Evolutionary conservation across 169 alveolate genomes (phyloP), one percentile per base, ranked within the genome.

Genomic region (Plasmodium fragile): DNA sequence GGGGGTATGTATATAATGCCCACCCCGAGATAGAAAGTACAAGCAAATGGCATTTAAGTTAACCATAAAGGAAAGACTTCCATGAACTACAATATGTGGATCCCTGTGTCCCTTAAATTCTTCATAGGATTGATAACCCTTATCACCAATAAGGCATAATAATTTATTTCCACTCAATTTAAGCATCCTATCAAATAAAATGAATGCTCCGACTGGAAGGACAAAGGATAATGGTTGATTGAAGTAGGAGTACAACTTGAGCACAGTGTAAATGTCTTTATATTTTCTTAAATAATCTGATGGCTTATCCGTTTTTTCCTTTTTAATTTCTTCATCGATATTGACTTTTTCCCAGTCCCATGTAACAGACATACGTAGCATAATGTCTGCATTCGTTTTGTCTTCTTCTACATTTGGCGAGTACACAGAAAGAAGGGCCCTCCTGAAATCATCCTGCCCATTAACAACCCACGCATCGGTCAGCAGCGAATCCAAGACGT

Each of bases 321-420:
- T 89, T 34, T 89, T 80, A 79, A 89, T 65, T 89, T 89, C 94
- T 25, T 89, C 82, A 6, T 89, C 94, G 34, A 81, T 89, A 83
- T 82, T 41, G 28, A 92, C 45, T 6, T 79, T 39, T 90, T 92
- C 82, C 94, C 92, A 84, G 92, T 96, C 83, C 98, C 97, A 95
- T 92, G 98, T 82, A 93, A 97, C 97, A 92, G 97, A 87, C 98
- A 98, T 95, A 95, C 97, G 92, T 96, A 97, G 90, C 98, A 98
- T 95, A 93, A 95, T 84, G 79, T 97, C 93, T 95, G 99, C 94
- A 97, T 96, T 90, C 75, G 97, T 94, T 95, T 92, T 95, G 81
- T 98, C 93, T 97, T 96, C 87, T 96, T 98, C 97, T 95, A 96
- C 93, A 82, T 92, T 45, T 80, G 99, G 95, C 70, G 97, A 90